phyloP scores from a whole-genome alignment of 2,329 filamentous ascomycete species.

The Fonsecaea pugnacius region DNA sequence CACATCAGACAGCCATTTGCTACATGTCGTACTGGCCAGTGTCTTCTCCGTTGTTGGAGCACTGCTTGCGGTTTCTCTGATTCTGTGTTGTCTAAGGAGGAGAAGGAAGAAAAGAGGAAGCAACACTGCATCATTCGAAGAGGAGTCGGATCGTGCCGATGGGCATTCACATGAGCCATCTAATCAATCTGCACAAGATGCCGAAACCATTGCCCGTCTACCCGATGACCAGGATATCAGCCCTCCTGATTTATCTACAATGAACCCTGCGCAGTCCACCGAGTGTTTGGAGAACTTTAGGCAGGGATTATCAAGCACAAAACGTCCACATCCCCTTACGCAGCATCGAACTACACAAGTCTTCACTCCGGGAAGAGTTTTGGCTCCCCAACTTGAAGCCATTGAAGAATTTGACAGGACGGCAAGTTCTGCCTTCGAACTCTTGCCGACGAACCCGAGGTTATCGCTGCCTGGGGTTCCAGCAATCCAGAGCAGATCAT shows the following conservation, averaged over 20 bases:
- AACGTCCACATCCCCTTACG: slow-evolving; percentile 36
- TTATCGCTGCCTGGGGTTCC: neutral
- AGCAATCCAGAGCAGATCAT: neutral
- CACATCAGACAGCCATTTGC: slow-evolving; percentile 11
- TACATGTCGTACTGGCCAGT: slow-evolving; percentile 24
- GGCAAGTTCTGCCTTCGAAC: neutral
- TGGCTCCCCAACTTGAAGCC: neutral
- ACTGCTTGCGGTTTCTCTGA: slow-evolving; percentile 13
- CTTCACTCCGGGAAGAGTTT: neutral
- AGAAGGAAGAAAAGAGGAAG: slow-evolving; percentile 15
- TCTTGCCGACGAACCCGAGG: neutral
- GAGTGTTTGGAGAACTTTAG: slow-evolving; percentile 24
- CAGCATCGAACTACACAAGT: slow-evolving; percentile 29
- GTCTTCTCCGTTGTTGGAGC: slow-evolving; percentile 20
- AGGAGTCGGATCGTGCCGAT: neutral
- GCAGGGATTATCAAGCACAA: slow-evolving; percentile 16
- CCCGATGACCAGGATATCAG: neutral
- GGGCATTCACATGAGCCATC: neutral
- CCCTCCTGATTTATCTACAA: slow-evolving; percentile 12
- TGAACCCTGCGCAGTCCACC: slow-evolving; percentile 29
- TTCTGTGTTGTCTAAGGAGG: slow-evolving; percentile 16
- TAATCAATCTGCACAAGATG: neutral
- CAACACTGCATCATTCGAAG: neutral
- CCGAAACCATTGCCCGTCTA: neutral
- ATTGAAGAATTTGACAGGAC: neutral